Percentiles rank a stretch among this genome's conserved stretches.
phyloP scores from a whole-genome alignment of 2,329 filamentous ascomycete genomes.

The Fusarium caatingaense region DNA sequence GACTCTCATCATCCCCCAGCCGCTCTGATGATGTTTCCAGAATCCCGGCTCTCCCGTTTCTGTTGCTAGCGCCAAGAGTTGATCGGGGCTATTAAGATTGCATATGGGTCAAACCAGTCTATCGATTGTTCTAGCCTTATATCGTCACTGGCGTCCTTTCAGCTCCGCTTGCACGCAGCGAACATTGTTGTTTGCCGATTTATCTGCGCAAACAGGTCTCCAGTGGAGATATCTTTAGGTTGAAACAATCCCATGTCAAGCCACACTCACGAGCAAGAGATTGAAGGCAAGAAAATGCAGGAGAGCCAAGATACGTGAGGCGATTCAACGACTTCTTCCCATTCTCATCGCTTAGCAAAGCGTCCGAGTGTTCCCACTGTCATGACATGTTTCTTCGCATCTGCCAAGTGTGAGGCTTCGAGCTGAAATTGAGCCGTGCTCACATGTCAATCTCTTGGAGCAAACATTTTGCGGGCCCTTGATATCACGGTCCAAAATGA shows the following conservation, averaged over 20 bases:
- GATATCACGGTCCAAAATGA: not conserved
- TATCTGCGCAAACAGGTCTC: not conserved
- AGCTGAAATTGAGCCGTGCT: not conserved
- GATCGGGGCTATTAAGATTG: slow-evolving; percentile 5
- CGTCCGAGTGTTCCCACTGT: not conserved
- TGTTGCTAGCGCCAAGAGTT: slow-evolving; percentile 8
- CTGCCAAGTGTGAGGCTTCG: not conserved
- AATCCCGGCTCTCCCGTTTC: not conserved
- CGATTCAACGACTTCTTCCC: not conserved
- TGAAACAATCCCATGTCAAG: slow-evolving; percentile 16
- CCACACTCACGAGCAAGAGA: not conserved
- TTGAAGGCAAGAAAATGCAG: not conserved
- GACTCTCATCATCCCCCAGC: not conserved
- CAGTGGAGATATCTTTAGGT: slow-evolving; percentile 3
- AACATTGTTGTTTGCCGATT: not conserved
- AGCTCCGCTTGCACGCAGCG: not conserved
- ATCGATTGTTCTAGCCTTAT: slow-evolving; percentile 16
- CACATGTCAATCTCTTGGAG: slow-evolving; percentile 1
- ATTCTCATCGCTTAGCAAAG: not conserved
- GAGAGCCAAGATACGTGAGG: not conserved
- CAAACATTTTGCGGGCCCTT: slow-evolving; percentile 13
- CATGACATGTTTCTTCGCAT: not conserved
- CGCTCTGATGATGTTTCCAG: not conserved
- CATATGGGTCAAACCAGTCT: slow-evolving; percentile 20
- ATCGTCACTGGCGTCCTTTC: not conserved